Percentiles rank a stretch among this genome's conserved stretches.
Conservation (phyloP, 148 eudicot genomes). For the Cornus suecica region DNA sequence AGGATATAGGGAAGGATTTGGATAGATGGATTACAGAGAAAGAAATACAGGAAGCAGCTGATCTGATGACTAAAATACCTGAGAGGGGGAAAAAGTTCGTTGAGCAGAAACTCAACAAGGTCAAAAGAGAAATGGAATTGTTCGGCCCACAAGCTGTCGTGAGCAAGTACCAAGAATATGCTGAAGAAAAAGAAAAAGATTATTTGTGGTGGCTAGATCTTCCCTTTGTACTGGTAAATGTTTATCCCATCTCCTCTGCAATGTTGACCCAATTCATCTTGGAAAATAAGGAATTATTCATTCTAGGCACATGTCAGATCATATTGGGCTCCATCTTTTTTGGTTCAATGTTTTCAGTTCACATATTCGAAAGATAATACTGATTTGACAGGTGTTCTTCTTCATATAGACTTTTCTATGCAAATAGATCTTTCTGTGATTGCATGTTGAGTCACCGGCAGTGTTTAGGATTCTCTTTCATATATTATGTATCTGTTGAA, state of each 20-base stretch:
- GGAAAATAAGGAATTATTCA: background rate
- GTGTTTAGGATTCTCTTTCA: background rate
- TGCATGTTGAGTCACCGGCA: background rate
- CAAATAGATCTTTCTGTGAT: background rate
- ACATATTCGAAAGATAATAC: background rate
- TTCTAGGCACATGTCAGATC: background rate
- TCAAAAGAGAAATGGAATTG: slow-evolving; percentile 86
- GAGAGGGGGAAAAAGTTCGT: slow-evolving; percentile 44
- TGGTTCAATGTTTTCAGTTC: background rate
- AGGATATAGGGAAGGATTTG: slow-evolving; percentile 88
- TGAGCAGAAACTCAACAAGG: slow-evolving; percentile 66
- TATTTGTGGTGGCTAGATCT: slow-evolving; percentile 97
- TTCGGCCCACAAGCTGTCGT: slow-evolving; percentile 90
- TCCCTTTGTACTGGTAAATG: slow-evolving; percentile 70
- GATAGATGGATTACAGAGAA: slow-evolving; percentile 90
- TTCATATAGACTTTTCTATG: background rate
- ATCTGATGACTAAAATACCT: slow-evolving; percentile 61
- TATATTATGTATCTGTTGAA: background rate
- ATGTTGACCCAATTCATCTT: background rate
- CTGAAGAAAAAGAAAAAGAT: slow-evolving; percentile 78
- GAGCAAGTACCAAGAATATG: slow-evolving; percentile 80
- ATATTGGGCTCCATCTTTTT: background rate
- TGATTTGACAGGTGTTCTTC: background rate
- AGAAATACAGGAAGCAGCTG: slow-evolving; percentile 75
- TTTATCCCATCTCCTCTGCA: background rate